Base-by-base conservation (phyloP, 192 early-diverging fungal genomes). In the Kappamyces sp. region DNA sequence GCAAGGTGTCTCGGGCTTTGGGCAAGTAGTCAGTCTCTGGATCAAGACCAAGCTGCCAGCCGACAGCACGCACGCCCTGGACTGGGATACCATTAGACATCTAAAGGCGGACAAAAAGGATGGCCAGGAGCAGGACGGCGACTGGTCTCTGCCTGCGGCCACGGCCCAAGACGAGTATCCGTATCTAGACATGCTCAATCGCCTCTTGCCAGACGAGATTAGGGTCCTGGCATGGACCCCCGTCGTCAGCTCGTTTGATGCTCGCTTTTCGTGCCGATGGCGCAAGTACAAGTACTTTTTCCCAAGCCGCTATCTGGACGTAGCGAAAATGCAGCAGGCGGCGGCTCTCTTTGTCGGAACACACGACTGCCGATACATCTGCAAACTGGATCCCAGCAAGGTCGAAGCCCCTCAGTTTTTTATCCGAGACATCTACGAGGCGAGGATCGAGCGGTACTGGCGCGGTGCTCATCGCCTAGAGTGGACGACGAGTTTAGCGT, bases 281-380 rank as follows among this genome's bases (percentile, higher is more conserved):
- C 80, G 95, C 7, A 77, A 84, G 37, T 98, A 98, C 74, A 87
- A 89, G 61, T 98, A 98, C 69, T 93, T 87, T 65, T 96, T 98
- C 67, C 71, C 78, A 6, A 68, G 69, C 15, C 72, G 75, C 38
- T 66, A 63, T 15, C 79, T 94, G 32, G 76, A 95, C 58, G 80
- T 96, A 37, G 77, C 64, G 2, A 61, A 57, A 1, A 96, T 98
- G 94, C 76, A 76, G 12, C 64, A 81, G 2, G 93, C 86, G 0
- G 87, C 88, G 2, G 47, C 60, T 32, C 58, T 66, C 40, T 90
- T 85, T 55, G 55, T 89, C 54, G 95, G 95, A 5, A 69, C 81
- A 8, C 91, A 93, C 59, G 93, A 98, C 66, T 98, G 91, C 61
- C 85, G 95, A 45, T 86, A 94, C 68, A 95, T 98, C 70, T 98